phyloP scores from a whole-genome alignment of 2,329 filamentous ascomycete genomes.

The Aspergillus sp. region DNA sequence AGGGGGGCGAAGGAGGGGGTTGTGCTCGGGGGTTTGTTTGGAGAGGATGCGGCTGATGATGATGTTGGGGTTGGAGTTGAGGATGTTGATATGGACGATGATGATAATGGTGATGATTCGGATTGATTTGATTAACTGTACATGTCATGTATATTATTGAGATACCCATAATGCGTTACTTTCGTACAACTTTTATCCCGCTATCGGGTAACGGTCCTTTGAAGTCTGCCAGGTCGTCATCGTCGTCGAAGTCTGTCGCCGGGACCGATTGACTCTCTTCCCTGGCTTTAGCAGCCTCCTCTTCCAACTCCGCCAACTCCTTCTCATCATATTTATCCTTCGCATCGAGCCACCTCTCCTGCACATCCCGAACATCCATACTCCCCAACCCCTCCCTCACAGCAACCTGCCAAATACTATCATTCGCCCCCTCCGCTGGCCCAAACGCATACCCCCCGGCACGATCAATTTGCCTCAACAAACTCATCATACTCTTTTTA shows the following conservation, averaged over 20 bases:
- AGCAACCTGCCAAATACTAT: conserved; percentile 94
- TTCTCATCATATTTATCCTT: conserved; percentile 80
- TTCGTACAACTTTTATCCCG: conserved; percentile 67
- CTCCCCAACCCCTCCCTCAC: conserved; percentile 66
- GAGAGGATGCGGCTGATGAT: conserved; percentile 21
- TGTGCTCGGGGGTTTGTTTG: conserved; percentile 29
- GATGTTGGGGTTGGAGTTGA: conserved; percentile 30
- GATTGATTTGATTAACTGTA: conserved; percentile 7
- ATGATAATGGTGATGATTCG: conserved; percentile 20
- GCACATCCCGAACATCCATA: conserved; percentile 80
- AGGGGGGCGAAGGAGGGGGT: conserved; percentile 45
- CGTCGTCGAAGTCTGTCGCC: conserved; percentile 19
- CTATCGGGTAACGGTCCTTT: conserved; percentile 46
- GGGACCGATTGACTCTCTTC: conserved; percentile 27
- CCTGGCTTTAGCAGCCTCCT: conserved; percentile 55
- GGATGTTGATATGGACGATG: conserved; percentile 43
- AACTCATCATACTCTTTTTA: conserved; percentile 91
- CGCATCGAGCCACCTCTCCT: conserved; percentile 90
- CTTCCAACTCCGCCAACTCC: conserved; percentile 68
- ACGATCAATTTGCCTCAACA: conserved; percentile 82
- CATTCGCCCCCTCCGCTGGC: conserved; percentile 81
- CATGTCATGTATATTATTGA: conserved; percentile 11
- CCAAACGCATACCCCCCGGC: conserved; percentile 92
- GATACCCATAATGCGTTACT: conserved; percentile 32
- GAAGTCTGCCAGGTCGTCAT: conserved; percentile 32